Conservation (phyloP, 2,329 filamentous ascomycete species). For the Diplodia intermedia region DNA sequence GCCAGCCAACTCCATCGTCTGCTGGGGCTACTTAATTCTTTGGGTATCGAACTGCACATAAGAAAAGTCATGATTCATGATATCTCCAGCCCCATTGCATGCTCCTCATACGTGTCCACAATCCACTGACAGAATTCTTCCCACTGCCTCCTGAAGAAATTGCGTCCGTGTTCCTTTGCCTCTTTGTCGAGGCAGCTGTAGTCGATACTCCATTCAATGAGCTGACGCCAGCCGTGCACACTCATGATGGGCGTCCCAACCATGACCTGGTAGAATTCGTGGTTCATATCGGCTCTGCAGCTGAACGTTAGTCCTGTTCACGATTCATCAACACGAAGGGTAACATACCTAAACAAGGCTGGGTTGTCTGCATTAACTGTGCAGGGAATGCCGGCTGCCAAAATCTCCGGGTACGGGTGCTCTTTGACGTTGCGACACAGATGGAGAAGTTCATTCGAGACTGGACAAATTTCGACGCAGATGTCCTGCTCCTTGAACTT, state of each 20-base stretch:
- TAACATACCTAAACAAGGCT: slow-evolving; percentile 68
- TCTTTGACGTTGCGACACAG: slow-evolving; percentile 70
- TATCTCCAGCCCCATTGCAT: slow-evolving; percentile 4
- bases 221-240: slow-evolving; percentile 74
- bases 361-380: slow-evolving; percentile 78
- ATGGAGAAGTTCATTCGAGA: slow-evolving; percentile 77
- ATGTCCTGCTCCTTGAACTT: slow-evolving; percentile 65
- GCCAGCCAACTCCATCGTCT: too few relatives aligned
- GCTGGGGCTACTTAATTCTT: neutral
- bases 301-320: neutral
- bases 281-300: slow-evolving; percentile 70
- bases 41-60: neutral
- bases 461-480: slow-evolving; percentile 78
- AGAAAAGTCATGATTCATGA: slow-evolving; percentile 12
- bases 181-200: slow-evolving; percentile 50
- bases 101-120: slow-evolving; percentile 47
- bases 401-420: slow-evolving; percentile 70
- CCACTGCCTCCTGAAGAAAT: slow-evolving; percentile 65
- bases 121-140: slow-evolving; percentile 63
- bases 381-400: slow-evolving; percentile 76
- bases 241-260: slow-evolving; percentile 71
- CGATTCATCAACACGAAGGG: neutral
- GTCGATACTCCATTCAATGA: slow-evolving; percentile 55
- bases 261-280: slow-evolving; percentile 80
- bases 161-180: slow-evolving; percentile 51